phyloP scores from a whole-genome alignment of 2,329 filamentous ascomycete genomes.

The Fusarium penzigii region DNA sequence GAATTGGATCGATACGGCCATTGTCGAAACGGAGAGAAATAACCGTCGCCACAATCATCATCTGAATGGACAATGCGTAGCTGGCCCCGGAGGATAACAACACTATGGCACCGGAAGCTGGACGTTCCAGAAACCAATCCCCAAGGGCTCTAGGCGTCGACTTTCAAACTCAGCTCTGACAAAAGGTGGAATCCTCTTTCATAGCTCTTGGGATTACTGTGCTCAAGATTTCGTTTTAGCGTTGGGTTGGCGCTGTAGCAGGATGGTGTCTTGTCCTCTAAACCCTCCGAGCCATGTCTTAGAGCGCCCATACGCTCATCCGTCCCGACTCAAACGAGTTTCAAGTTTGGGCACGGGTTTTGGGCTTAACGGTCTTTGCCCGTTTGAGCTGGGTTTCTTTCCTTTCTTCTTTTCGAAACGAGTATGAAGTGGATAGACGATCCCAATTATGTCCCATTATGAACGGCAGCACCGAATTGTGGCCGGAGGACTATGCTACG shows the following conservation, averaged over 20 bases:
- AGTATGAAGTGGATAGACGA: conserved; percentile 23
- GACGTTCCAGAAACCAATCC: conserved; percentile 28
- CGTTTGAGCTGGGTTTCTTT: background rate
- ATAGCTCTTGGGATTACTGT: conserved; percentile 9
- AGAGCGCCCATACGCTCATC: conserved; percentile 1
- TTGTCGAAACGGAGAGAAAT: background rate
- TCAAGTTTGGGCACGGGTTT: background rate
- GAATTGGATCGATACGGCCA: conserved; percentile 14
- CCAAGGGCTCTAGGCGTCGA: conserved; percentile 11
- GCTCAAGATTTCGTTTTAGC: conserved; percentile 10
- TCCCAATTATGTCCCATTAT: conserved; percentile 20
- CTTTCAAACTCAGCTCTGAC: conserved; percentile 16
- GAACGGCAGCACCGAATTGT: conserved; percentile 29
- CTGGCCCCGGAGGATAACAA: conserved; percentile 17
- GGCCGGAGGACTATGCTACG: conserved; percentile 15
- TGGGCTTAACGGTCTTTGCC: too few species aligned
- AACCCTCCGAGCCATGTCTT: conserved; percentile 15
- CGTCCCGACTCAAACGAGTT: conserved; percentile 14
- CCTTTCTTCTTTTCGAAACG: conserved; percentile 2
- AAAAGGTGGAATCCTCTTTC: conserved; percentile 26
- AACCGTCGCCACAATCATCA: background rate
- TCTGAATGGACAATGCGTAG: conserved; percentile 10
- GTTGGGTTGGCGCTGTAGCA: background rate
- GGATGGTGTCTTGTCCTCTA: conserved; percentile 13
- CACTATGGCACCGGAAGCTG: conserved; percentile 18